Evolutionary conservation across 2,329 filamentous ascomycete genomes (phyloP), one percentile per base, ranked within the genome.

Genomic region (Aureobasidium uvarum): DNA sequence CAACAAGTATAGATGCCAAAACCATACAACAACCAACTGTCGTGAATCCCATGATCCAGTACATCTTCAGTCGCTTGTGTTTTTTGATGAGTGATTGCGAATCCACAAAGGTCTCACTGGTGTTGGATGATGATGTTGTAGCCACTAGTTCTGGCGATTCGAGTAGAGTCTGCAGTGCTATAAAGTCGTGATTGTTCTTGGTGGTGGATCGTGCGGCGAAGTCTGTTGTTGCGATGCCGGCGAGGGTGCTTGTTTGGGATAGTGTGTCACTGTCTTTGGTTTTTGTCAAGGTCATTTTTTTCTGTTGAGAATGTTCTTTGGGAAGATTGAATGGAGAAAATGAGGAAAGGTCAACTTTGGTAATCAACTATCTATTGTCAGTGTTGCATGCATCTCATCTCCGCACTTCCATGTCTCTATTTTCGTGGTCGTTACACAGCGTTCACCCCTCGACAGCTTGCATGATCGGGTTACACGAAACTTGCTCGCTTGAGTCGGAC

Each of bases 391-490:
- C n/a, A 46, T 11, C 46, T 14, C 23, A 36, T 46, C 18, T 59
- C 39, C 39, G 14, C 23, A 33, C 5, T 45, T 16, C 3, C 20
- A 4, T 8, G 18, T 36, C 20, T 59, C 25, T 59, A 59, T 59
- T 59, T 46, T 25, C 11, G 55, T 59, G 18, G 13, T 45, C 10
- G 55, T 59, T 59, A 59, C 55, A 59, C 55, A 23, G 18, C 25
- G 33, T 36, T 13, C 10, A 13, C 33, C 10, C 33, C 33, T 36
- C 10, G 33, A 36, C 33, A 36, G 33, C 33, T 36, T 45, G 55
- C 55, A 46, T 52, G n/a, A 36, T 46, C 25, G 41, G 28, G 38
- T 58, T 33, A 14, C 39, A 38, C 33, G 5, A 58, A 8, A 31
- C 14, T 55, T 18, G 33, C 28, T 36, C 54, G 23, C 23, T 31